Base-by-base conservation (phyloP, 164 flowering plant genomes). In the Nymphaea thermarum region DNA sequence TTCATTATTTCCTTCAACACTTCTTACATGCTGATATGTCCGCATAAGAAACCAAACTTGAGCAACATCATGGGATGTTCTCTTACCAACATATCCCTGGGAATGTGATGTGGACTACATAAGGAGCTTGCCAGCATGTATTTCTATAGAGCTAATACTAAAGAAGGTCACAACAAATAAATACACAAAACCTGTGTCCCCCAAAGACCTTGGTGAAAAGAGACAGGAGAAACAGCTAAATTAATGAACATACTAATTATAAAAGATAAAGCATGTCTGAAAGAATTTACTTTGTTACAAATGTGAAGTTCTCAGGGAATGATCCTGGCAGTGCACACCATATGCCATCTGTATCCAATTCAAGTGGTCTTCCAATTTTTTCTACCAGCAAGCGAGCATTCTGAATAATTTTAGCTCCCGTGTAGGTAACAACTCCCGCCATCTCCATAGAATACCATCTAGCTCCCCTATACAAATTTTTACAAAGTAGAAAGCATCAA, bases 371-470 rank as follows among this genome's bases (percentile, higher is more conserved):
- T 44, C 99, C 99, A 75, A 95, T 92, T 81, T 82, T 90, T 67
- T 95, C 97, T 78, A 95, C 82, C 69, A 95, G 80, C 67, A 95
- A 78, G 15, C 93, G 96, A 77, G 99, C 99, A 86, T 95, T 95
- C 77, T 95, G 99, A 68, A 95, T 95, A 17, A 95, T 95, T 81
- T 95, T 92, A 17, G 99, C 99, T 47, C 99, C 99, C 53, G 98
- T 95, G 66, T 95, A 95, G 11, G 99, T 95, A 65, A 95, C 99
- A 42, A 92, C 97, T 67, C 99, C 99, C 74, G 99, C 99, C 99
- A 95, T 95, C 84, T 95, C 99, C 99, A 95, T 95, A 16, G 99
- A 95, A 71, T 90, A 95, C 99, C 99, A 95, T 80, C 99, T 86
- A 72, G 99, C 99, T 74, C 99, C 99, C 81, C 99, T 94, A 71